Conservation (phyloP, 148 eudicot species). For the Rhododendron ferrugineum region DNA sequence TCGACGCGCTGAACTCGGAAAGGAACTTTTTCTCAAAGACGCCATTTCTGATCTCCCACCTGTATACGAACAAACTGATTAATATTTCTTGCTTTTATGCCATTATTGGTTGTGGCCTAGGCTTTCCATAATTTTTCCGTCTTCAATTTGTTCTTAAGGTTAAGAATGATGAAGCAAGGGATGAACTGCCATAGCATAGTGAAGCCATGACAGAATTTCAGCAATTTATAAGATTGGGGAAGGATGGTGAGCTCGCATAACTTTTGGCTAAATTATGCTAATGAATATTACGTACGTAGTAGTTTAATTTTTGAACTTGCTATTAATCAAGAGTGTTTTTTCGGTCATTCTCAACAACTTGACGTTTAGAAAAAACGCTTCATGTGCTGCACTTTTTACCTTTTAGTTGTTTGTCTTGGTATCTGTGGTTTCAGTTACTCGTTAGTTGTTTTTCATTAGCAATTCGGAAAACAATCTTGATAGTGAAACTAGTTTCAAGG, state of each 20-base stretch:
- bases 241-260: constrained; percentile 37
- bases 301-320: not conserved
- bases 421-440: not conserved
- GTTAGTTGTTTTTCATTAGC: not conserved
- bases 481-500: not conserved
- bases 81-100: not conserved
- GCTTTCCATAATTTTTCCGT: not conserved
- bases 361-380: too few relatives aligned
- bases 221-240: constrained; percentile 48
- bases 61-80: constrained; percentile 23
- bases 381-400: too few relatives aligned
- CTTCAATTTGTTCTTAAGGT: constrained; percentile 34
- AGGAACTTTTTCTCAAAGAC: constrained; percentile 51
- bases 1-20: constrained; percentile 23
- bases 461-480: not conserved
- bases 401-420: not conserved
- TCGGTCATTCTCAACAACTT: too few relatives aligned
- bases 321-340: too few relatives aligned
- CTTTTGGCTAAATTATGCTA: not conserved
- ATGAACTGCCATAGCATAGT: constrained; percentile 45
- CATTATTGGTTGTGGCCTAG: not conserved
- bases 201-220: constrained; percentile 61
- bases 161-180: constrained; percentile 41
- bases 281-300: not conserved
- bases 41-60: constrained; percentile 81